Percentiles rank a stretch among this genome's conserved stretches.
These are phyloP conservation scores for Colletotrichum sp. DNA, from an alignment of 2,329 filamentous ascomycete species.

Conservation along the genomic window DNA sequence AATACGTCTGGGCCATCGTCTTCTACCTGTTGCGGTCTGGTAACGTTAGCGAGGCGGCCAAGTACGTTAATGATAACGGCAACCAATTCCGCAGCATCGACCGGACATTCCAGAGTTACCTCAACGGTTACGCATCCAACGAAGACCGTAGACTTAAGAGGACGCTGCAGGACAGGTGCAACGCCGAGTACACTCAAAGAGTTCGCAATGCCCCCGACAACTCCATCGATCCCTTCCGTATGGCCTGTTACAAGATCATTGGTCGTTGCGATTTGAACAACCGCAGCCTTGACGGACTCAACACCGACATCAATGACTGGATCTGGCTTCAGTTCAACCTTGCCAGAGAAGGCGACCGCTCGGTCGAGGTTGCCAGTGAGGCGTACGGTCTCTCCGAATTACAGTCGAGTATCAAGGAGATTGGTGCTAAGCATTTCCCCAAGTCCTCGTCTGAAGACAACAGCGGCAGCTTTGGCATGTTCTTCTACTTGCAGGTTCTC, in stretches of 20 bases:
- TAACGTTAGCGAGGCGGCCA: slow-evolving; percentile 80
- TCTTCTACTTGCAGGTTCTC: slow-evolving; percentile 90
- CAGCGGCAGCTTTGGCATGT: slow-evolving; percentile 83
- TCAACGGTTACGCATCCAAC: slow-evolving; percentile 81
- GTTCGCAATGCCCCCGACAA: slow-evolving; percentile 84
- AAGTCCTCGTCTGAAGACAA: slow-evolving; percentile 79
- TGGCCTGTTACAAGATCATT: slow-evolving; percentile 98
- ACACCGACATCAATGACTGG: slow-evolving; percentile 72
- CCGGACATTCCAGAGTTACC: slow-evolving; percentile 86
- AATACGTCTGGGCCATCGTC: slow-evolving; percentile 92
- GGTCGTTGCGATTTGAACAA: slow-evolving; percentile 76
- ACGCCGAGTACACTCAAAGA: slow-evolving; percentile 87
- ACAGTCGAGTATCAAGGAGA: slow-evolving; percentile 82
- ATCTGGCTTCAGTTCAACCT: slow-evolving; percentile 76
- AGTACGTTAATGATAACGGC: slow-evolving; percentile 82
- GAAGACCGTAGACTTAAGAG: slow-evolving; percentile 78
- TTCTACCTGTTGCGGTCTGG: slow-evolving; percentile 91
- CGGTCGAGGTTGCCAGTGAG: slow-evolving; percentile 69
- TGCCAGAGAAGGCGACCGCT: slow-evolving; percentile 67
- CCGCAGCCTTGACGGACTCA: slow-evolving; percentile 67
- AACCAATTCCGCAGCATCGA: slow-evolving; percentile 88
- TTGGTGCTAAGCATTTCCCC: slow-evolving; percentile 89
- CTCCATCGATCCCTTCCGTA: slow-evolving; percentile 90
- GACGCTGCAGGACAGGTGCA: slow-evolving; percentile 85
- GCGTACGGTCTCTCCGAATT: slow-evolving; percentile 71